Base-by-base conservation (phyloP, 345 rosid species). In the Eucalyptus microcorys region DNA sequence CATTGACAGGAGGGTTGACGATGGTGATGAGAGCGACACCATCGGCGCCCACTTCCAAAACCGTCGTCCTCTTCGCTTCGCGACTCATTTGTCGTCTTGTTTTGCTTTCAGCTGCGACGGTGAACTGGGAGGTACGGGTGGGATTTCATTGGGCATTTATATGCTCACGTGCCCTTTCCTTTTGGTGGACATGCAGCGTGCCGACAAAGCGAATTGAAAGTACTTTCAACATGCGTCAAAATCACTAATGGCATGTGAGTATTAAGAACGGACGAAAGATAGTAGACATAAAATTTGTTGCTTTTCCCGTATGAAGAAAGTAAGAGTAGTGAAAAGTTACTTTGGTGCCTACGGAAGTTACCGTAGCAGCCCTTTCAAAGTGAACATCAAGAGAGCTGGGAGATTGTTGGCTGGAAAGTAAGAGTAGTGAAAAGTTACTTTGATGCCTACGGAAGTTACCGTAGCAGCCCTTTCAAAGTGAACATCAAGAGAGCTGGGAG, bases 1-100 rank as follows among this genome's bases (percentile, higher is more conserved):
- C 93, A 92, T 97, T 97, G 90, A 97, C 97, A 14, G 99, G 98
- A 90, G 98, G 99, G 59, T 96, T 93, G 92, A 96, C 89, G 94
- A 97, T 90, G 57, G 99, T 96, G 88, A 97, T 93, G 91, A 97
- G 84, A 88, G 99, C 99, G 87, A 97, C 98, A 49, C 98, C 98
- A 91, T 96, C 98, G 90, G 92, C 92, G 85, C 99, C 99, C 13
- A 97, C 99, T 79, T 97, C 96, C 87, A 97, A 85, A 55, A 89
- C 89, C 40, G 99, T 94, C 92, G 91, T 95, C 87, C 99, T 96
- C 86, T 92, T 95, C 43, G 89, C 53, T 89, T 85, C 86, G 88
- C 94, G 89, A 37, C 88, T 93, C 95, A 88, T 88, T 71, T 26
- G 86, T 81, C 4, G n/a, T 42, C 48, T 5, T 22, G 50, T 52